A percentile compares a stretch with the other conserved stretches of the same genome.
Conservation (phyloP, 2,329 filamentous ascomycete species). For the Fusarium sp. region DNA sequence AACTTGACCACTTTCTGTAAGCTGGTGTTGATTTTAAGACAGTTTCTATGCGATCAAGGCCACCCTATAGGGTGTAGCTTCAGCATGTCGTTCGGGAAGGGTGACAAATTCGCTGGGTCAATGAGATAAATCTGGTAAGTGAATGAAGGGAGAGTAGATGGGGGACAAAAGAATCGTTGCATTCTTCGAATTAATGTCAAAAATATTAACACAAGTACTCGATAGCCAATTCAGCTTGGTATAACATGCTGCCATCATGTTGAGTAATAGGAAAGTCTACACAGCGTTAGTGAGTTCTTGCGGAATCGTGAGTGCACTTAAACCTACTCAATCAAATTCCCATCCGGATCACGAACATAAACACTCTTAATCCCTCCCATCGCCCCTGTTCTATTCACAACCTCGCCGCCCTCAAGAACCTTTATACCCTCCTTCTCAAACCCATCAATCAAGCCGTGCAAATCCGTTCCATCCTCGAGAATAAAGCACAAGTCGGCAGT, state of each 20-base stretch:
- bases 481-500: conserved; percentile 71
- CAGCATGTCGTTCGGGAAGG: neutral
- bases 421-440: conserved; percentile 58
- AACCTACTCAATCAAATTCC: conserved; percentile 70
- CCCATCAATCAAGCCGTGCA: conserved; percentile 57
- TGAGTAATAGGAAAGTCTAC: conserved; percentile 6
- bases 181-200: neutral
- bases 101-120: neutral
- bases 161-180: too few relatives aligned
- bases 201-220: neutral
- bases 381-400: conserved; percentile 67
- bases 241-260: neutral
- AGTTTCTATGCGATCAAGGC: neutral
- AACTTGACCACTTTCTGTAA: neutral
- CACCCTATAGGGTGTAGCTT: neutral
- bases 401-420: conserved; percentile 60
- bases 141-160: too few relatives aligned
- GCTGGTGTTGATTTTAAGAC: too few relatives aligned
- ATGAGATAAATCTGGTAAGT: too few relatives aligned
- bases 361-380: conserved; percentile 65
- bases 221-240: rapidly evolving
- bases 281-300: rapidly evolving
- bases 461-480: conserved; percentile 56
- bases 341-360: conserved; percentile 71
- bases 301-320: rapidly evolving